phyloP scores from a whole-genome alignment of 345 rosid species.

The Angophora floribunda region DNA sequence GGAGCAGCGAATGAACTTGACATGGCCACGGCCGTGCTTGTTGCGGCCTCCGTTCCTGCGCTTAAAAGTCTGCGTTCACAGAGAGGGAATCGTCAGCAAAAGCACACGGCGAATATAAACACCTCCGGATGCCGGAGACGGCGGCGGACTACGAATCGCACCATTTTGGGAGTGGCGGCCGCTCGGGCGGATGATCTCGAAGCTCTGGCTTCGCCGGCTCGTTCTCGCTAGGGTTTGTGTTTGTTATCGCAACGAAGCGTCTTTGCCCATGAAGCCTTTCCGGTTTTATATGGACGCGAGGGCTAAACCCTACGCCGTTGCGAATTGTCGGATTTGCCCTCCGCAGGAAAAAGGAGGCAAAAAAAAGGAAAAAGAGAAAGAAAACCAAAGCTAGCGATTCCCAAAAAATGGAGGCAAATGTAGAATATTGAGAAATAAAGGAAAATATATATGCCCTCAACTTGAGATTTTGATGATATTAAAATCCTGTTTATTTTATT shows the following conservation, averaged over 20 bases:
- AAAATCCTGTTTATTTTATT: not conserved
- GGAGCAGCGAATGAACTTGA: constrained; percentile 83
- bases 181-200: not conserved
- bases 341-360: not conserved
- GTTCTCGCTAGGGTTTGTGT: not conserved
- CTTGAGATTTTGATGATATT: not conserved
- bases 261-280: not conserved
- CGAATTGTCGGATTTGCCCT: not conserved
- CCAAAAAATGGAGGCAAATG: not conserved
- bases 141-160: not conserved
- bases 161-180: not conserved
- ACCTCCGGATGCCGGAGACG: not conserved
- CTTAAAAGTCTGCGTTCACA: constrained; percentile 58
- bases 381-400: not conserved
- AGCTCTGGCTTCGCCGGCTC: not conserved
- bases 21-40: constrained; percentile 96
- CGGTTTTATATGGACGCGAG: not conserved
- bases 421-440: not conserved
- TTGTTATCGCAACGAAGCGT: not conserved
- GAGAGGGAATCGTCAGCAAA: not conserved
- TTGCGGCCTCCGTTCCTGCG: constrained; percentile 91
- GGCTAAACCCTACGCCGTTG: not conserved
- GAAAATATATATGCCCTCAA: not conserved
- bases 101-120: not conserved
- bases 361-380: not conserved